phyloP scores from a whole-genome alignment of 495 filamentous ascomycete genomes.

The Aspergillus kassunensis region DNA sequence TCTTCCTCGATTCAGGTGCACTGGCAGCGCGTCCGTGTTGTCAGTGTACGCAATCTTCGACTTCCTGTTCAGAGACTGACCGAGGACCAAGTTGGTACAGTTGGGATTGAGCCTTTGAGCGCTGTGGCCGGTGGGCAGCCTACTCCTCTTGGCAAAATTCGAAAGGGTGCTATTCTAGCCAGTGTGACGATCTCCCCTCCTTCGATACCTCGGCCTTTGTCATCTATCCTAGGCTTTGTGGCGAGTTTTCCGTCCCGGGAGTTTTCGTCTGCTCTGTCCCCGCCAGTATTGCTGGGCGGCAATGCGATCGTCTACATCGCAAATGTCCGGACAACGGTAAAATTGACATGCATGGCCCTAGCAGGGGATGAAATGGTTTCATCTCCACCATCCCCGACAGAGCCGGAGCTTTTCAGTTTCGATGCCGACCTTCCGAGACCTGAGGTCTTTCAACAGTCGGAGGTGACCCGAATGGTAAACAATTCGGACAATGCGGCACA shows the following conservation, averaged over 20 bases:
- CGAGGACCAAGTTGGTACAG: conserved; percentile 83
- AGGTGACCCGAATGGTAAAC: conserved; percentile 19
- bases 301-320: conserved; percentile 79
- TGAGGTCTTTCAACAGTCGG: conserved; percentile 27
- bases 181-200: conserved; percentile 48
- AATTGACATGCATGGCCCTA: conserved; percentile 54
- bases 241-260: conserved; percentile 42
- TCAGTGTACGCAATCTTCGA: conserved; percentile 83
- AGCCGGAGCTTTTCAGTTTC: conserved; percentile 63
- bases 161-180: conserved; percentile 81
- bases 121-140: conserved; percentile 20
- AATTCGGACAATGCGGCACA: conserved; percentile 21
- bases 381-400: conserved; percentile 27
- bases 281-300: conserved; percentile 50
- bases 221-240: conserved; percentile 44
- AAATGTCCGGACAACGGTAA: conserved; percentile 77
- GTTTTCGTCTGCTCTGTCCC: conserved; percentile 37
- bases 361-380: conserved; percentile 34
- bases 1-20: conserved; percentile 31
- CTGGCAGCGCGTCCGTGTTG: conserved; percentile 74
- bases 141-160: conserved; percentile 47
- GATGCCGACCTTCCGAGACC: conserved; percentile 51
- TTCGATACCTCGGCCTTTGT: conserved; percentile 36
- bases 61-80: conserved; percentile 73
- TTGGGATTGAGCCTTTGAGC: conserved; percentile 66